Base-by-base conservation (phyloP, 2,329 filamentous ascomycete species). In the Fusarium praegraminearum region DNA sequence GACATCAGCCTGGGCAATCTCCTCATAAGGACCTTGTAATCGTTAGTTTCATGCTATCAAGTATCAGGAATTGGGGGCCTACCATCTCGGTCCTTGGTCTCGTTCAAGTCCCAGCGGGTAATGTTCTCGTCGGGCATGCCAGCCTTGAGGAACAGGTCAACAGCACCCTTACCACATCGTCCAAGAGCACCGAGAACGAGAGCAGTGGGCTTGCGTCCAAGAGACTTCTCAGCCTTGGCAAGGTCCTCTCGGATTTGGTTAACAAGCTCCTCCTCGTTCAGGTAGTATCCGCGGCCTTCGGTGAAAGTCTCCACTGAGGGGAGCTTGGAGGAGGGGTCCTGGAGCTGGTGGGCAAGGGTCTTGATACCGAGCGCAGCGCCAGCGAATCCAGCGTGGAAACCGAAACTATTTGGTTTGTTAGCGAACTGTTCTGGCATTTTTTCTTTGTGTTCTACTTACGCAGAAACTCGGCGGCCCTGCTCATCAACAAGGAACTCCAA, bases 141-240 rank as follows among this genome's bases (percentile, higher is more conserved):
- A 16, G 90, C 90, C 80, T 90, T 89, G 73, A 88, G 83, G 79
- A 92, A 93, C 62, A 95, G 84, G 73, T 97, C 92, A 38, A 95
- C 90, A 22, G 94, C 94, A 66, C 95, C 95, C 46, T 87, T 89
- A 58, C 94, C 94, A 77, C 94, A 98, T 71, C 94, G 89, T 41
- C 92, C 91, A n/a, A 91, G 84, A 3, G 88, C 93, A 69, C 95
- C 95, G 69, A 98, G 95, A 55, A 98, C 90, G 64, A 98, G 87
- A 64, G 94, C 89, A 67, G 88, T 88, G 7, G 94, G 94, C 73
- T 92, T 89, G 30, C 80, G 79, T 75, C 88, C 87, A 28, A 97
- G 83, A 40, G 88, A 86, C 75, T 88, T 87, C 84, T 93, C 92
- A 71, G 97, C 90, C 73, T 94, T 89, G 40, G 84, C 81, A 61